These are phyloP conservation scores for Linderniella brevidens DNA, from an alignment of 257 asterid species.

Conservation along the genomic window DNA sequence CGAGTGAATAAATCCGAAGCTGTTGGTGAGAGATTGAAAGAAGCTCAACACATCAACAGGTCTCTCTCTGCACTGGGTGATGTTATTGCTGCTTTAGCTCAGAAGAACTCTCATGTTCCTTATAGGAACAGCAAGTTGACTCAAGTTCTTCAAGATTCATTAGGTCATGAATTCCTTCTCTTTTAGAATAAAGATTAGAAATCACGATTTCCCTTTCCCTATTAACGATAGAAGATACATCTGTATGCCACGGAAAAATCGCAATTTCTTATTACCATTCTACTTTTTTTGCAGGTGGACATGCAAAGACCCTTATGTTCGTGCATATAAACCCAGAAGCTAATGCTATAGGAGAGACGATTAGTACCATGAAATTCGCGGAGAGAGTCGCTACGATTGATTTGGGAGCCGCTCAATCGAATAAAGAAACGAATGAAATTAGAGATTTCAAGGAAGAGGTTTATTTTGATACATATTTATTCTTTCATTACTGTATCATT, in stretches of 20 bases:
- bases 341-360: slow-evolving; percentile 68
- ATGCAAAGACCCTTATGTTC: slow-evolving; percentile 77
- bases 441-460: slow-evolving; percentile 81
- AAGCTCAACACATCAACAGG: slow-evolving; percentile 81
- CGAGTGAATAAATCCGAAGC: slow-evolving; percentile 90
- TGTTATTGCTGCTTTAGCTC: slow-evolving; percentile 87
- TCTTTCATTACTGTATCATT: neutral
- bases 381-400: slow-evolving; percentile 82
- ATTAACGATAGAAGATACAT: no score
- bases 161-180: slow-evolving; percentile 27
- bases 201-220: no score
- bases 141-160: slow-evolving; percentile 83
- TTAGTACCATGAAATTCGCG: slow-evolving; percentile 80
- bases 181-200: neutral
- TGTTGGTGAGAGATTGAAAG: slow-evolving; percentile 80
- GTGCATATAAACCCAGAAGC: slow-evolving; percentile 80
- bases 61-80: slow-evolving; percentile 91
- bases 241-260: no score
- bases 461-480: slow-evolving; percentile 11
- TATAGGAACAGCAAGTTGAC: slow-evolving; percentile 89
- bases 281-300: slow-evolving; percentile 29
- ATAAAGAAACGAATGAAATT: slow-evolving; percentile 70
- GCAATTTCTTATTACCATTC: neutral
- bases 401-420: slow-evolving; percentile 75
- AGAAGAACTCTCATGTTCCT: slow-evolving; percentile 74